Percentiles rank a stretch among this genome's conserved stretches.
phyloP scores from a whole-genome alignment of 2,329 filamentous ascomycete genomes.

The Fonsecaea erecta region DNA sequence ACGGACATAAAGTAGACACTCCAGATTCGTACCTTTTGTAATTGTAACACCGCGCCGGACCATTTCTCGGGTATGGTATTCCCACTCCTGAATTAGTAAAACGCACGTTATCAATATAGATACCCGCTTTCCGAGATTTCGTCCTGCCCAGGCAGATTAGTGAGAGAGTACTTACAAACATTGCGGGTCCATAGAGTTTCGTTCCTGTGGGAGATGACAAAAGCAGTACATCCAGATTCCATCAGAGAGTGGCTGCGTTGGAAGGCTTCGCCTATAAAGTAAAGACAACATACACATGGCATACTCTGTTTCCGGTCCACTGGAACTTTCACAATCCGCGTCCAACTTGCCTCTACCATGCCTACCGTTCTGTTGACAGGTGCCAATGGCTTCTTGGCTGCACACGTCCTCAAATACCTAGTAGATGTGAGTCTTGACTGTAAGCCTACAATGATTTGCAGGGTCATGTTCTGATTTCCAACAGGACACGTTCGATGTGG shows the following conservation, averaged over 20 bases:
- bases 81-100: not conserved
- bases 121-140: not conserved
- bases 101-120: not conserved
- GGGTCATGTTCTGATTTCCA: not conserved
- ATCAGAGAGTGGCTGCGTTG: not conserved
- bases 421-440: constrained; percentile 13
- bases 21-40: not conserved
- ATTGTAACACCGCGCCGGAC: not conserved
- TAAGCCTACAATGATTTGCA: not conserved
- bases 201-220: not conserved
- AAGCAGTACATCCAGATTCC: not conserved
- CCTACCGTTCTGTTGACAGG: constrained; percentile 19
- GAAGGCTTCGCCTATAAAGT: not conserved
- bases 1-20: not conserved
- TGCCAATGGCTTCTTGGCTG: constrained; percentile 21
- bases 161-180: not conserved
- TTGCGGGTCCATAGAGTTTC: not conserved
- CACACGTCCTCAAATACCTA: constrained; percentile 16
- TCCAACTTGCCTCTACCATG: not conserved
- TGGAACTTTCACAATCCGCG: not conserved
- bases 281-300: not conserved
- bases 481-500: constrained; percentile 11
- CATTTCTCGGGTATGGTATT: not conserved
- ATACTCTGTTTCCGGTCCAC: not conserved
- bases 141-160: not conserved